Percentiles rank a stretch among this genome's conserved stretches.
phyloP scores from a whole-genome alignment of 1,284 basidiomycete genomes.

The Microbotryum intermedium region DNA sequence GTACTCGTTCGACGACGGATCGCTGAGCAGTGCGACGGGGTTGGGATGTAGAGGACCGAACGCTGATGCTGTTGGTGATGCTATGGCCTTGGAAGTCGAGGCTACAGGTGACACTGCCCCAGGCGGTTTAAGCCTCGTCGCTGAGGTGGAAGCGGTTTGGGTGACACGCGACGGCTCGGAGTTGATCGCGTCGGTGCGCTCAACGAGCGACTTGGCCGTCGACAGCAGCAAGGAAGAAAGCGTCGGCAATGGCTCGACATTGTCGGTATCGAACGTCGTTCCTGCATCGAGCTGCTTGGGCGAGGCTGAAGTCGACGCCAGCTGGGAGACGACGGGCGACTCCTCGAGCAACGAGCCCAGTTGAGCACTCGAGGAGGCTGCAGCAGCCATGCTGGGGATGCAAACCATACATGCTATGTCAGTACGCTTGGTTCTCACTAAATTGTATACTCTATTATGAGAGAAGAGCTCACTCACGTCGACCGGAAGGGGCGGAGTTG shows the following conservation, averaged over 20 bases:
- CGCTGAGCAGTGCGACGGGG: slow-evolving; percentile 3
- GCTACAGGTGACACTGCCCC: too few species aligned
- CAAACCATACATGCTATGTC: too few species aligned
- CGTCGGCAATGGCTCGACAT: slow-evolving; percentile 12
- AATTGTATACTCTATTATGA: too few species aligned
- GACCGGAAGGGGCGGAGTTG: too few species aligned
- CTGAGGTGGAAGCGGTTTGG: too few species aligned
- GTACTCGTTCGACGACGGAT: slow-evolving; percentile 11
- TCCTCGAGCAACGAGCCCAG: background rate
- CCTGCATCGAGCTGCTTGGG: background rate
- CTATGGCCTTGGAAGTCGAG: background rate
- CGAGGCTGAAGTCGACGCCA: too few species aligned
- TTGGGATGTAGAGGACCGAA: background rate
- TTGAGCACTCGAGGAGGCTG: too few species aligned
- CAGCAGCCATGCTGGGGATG: too few species aligned
- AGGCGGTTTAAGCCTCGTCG: too few species aligned
- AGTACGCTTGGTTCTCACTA: too few species aligned
- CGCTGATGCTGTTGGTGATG: background rate
- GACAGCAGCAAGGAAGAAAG: slow-evolving; percentile 21
- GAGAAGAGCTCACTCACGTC: too few species aligned
- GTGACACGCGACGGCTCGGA: background rate
- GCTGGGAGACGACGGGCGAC: background rate
- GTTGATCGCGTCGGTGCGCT: background rate
- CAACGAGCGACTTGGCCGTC: slow-evolving; percentile 17
- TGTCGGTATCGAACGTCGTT: background rate